Conservation (phyloP, 495 filamentous ascomycete genomes). For the Durotheca rogersii region DNA sequence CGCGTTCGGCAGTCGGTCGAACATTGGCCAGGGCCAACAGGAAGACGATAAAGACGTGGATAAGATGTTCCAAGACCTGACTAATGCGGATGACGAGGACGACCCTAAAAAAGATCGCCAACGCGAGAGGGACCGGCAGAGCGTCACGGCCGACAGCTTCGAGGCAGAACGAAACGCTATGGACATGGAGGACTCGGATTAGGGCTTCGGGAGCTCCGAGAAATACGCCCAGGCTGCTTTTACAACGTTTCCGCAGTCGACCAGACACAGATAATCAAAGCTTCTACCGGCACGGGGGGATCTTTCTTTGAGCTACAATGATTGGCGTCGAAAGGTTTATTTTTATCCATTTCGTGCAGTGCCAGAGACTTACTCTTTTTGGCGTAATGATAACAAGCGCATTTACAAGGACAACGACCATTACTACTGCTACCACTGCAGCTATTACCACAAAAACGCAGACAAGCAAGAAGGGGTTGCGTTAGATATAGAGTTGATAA, state of each 20-base stretch:
- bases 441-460: neutral
- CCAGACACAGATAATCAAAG: too few species aligned
- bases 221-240: neutral
- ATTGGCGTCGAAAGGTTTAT: too few species aligned
- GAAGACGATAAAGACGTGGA: slow-evolving; percentile 49
- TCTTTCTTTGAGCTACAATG: too few species aligned
- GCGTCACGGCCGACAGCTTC: slow-evolving; percentile 40
- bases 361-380: too few species aligned
- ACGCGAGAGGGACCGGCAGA: slow-evolving; percentile 23
- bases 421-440: too few species aligned
- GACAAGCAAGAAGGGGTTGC: slow-evolving; percentile 2
- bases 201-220: neutral
- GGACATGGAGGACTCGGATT: slow-evolving; percentile 41
- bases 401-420: too few species aligned
- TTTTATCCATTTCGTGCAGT: too few species aligned
- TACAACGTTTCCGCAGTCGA: too few species aligned
- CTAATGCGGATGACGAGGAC: slow-evolving; percentile 53
- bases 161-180: slow-evolving; percentile 41
- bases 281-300: too few species aligned
- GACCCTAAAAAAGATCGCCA: slow-evolving; percentile 36
- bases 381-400: too few species aligned
- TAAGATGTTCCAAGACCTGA: slow-evolving; percentile 56
- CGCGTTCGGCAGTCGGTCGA: slow-evolving; percentile 23
- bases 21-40: slow-evolving; percentile 31
- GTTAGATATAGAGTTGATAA: slow-evolving; percentile 24